phyloP scores from a whole-genome alignment of 805 yeast genomes.

The Tetrapisispora nanseiensis region DNA sequence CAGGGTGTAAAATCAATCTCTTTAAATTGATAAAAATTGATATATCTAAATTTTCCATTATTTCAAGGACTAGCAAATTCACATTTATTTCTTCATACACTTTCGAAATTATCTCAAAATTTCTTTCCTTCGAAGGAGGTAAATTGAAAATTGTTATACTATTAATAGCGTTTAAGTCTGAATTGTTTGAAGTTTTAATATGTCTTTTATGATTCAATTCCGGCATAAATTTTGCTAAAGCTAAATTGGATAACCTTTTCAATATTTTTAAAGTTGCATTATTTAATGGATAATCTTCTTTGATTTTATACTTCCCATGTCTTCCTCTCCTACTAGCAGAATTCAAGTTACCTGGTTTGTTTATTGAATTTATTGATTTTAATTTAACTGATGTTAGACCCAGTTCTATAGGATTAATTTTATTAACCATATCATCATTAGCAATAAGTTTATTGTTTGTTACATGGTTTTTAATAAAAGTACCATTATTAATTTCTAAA shows the following conservation, averaged over 20 bases:
- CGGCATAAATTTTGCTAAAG: background rate
- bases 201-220: constrained; percentile 1
- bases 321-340: background rate
- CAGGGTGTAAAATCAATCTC: constrained; percentile 14
- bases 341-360: background rate
- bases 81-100: constrained; percentile 21
- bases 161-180: background rate
- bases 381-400: background rate
- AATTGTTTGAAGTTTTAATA: background rate
- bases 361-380: background rate
- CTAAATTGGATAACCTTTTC: background rate
- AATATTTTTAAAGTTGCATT: constrained; percentile 20
- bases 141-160: background rate
- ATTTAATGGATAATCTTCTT: constrained; percentile 12
- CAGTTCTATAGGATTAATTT: background rate
- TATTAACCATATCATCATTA: background rate
- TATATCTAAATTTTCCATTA: constrained; percentile 21
- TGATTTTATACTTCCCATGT: background rate
- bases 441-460: background rate
- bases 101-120: constrained; percentile 17
- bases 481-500: constrained; percentile 1
- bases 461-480: background rate
- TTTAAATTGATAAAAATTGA: constrained; percentile 20
- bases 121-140: constrained; percentile 3
- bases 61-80: constrained; percentile 14